Evolutionary conservation across 1,284 basidiomycete genomes (phyloP), one percentile per base, ranked within the genome.

Genomic region (Ustilago nuda): DNA sequence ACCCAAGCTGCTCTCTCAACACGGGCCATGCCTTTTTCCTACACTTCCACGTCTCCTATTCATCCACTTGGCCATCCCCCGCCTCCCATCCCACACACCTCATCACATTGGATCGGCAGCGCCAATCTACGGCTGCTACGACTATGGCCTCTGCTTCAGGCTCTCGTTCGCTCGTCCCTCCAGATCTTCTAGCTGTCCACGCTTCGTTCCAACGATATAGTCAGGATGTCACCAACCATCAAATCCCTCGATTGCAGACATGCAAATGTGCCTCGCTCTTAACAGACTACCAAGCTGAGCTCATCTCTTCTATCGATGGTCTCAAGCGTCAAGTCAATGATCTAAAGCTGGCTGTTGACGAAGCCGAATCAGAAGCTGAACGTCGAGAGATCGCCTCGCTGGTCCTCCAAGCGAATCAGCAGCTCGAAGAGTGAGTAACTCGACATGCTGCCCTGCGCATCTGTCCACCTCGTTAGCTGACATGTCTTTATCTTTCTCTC

Each of bases 271-370:
- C 59, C 12, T 56, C 69, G 0, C 61, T 77, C 3, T 61, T 82
- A 3, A 54, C 68, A 5, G 76, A 72, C 52, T 74, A 64, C 51
- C 79, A 82, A 50, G 36, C 67, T 32, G 80, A 81, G 33, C 37
- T 79, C 46, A 74, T 72, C 27, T 66, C 73, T 0, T 80, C 79
- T 36, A 58, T 81, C 36, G 74, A 74, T 12, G 63, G 64, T 3
- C 65, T 82, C 52, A 70, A 71, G 45, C 66, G 70, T 5, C 69
- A 80, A 41, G 66, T 76, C 23, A 62, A 53, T 36, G 62, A 80
- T 32, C 68, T 83, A 43, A 66, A 64, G 9, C 66, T 79, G 46
- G 75, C 72, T 23, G 57, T 76, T 4, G 80, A 82, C 50, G 82
- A 83, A 41, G 71, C 76, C 8, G 78, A 78, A 12, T 52, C 72